These are phyloP conservation scores for Luffa acutangula DNA, from an alignment of 306 rosid genomes.

Conservation along the genomic window DNA sequence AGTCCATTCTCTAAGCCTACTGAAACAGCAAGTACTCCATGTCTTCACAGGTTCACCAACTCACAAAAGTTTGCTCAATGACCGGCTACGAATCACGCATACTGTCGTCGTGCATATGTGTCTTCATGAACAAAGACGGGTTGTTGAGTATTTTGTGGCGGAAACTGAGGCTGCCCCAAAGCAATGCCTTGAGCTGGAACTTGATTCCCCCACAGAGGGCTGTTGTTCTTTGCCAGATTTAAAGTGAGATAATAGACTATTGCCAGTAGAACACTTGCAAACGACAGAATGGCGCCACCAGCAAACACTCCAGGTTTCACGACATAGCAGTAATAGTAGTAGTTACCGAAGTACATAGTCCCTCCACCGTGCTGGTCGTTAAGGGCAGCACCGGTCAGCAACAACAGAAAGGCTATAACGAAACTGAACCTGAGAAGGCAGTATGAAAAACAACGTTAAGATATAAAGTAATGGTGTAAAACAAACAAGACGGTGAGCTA, in stretches of 20 bases:
- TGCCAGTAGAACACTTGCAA: constrained; percentile 61
- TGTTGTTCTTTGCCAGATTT: constrained; percentile 28
- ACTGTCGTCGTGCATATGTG: constrained; percentile 71
- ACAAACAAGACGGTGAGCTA: neutral
- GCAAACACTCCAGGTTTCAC: constrained; percentile 84
- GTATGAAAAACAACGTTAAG: neutral
- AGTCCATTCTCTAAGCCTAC: constrained; percentile 1
- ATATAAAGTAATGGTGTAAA: neutral
- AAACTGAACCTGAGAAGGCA: constrained; percentile 61
- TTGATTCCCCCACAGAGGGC: constrained; percentile 19
- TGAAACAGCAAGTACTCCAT: neutral
- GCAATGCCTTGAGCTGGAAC: constrained; percentile 43
- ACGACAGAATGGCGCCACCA: constrained; percentile 51
- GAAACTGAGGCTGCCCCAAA: constrained; percentile 85
- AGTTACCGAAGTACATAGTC: constrained; percentile 53
- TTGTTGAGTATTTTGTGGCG: constrained; percentile 35
- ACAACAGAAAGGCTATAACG: constrained; percentile 55
- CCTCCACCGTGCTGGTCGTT: constrained; percentile 55
- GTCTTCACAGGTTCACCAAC: neutral
- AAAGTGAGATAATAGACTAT: constrained; percentile 43
- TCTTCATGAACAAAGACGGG: constrained; percentile 94
- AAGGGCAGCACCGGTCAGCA: constrained; percentile 67
- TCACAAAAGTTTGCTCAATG: neutral
- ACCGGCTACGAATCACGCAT: constrained; percentile 28
- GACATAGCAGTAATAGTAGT: constrained; percentile 58